Evolutionary conservation across 1,284 basidiomycete genomes (phyloP).

Genomic region (Cryptococcus hybrid): DNA sequence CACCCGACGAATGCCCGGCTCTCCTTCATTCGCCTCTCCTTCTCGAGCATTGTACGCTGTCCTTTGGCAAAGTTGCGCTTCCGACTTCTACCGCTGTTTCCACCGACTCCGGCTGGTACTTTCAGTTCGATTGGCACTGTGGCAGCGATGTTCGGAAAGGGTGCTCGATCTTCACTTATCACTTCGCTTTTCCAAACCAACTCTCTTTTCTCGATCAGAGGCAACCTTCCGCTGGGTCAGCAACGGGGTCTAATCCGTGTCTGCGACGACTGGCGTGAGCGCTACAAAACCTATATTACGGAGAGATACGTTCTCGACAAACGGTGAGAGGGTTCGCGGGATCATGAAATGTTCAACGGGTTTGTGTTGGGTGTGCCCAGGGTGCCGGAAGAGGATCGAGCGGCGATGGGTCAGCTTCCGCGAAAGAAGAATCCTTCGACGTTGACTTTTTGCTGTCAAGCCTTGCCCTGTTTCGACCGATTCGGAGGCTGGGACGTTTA

Average conservation of each 20-base stretch:
- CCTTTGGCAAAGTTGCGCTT: constrained; percentile 12
- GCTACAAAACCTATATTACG: constrained; percentile 11
- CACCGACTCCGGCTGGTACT: constrained; percentile 10
- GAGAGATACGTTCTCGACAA: constrained; percentile 13
- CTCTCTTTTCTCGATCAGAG: neutral
- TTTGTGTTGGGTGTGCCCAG: constrained; percentile 11
- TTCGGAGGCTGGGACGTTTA: constrained; percentile 10
- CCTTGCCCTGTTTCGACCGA: constrained; percentile 11
- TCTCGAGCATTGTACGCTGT: constrained; percentile 3
- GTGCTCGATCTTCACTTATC: constrained; percentile 10
- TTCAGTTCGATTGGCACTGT: constrained; percentile 12
- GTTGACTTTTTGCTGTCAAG: constrained; percentile 14
- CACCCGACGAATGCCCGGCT: too few species aligned
- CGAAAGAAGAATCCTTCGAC: constrained; percentile 12
- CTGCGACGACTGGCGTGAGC: neutral
- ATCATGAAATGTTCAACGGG: constrained; percentile 4
- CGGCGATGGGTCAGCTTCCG: neutral
- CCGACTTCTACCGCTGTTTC: constrained; percentile 9
- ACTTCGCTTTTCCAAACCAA: constrained; percentile 10
- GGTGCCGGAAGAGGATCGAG: neutral
- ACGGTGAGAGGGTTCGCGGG: constrained; percentile 7
- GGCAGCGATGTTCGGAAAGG: neutral
- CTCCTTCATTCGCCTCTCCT: neutral
- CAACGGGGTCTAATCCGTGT: constrained; percentile 2
- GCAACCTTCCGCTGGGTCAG: constrained; percentile 1